phyloP scores from a whole-genome alignment of 768 basidiomycete genomes.

The Podaxis pistillaris region DNA sequence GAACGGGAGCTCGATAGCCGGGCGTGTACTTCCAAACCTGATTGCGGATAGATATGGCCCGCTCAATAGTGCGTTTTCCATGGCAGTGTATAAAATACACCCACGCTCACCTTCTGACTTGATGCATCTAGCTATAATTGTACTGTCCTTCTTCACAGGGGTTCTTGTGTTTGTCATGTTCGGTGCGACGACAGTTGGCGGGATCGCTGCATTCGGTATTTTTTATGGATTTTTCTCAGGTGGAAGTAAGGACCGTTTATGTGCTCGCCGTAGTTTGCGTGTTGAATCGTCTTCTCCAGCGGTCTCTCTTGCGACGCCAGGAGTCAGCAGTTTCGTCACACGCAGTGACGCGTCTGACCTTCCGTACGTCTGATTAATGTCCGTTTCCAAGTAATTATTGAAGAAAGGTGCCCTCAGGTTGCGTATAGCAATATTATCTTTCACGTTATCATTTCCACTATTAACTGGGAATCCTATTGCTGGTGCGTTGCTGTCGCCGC shows the following conservation, averaged over 20 bases:
- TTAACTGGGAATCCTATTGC: constrained; percentile 52
- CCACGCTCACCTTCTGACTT: background rate
- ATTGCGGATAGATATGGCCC: constrained; percentile 49
- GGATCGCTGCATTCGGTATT: constrained; percentile 43
- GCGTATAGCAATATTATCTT: constrained; percentile 46
- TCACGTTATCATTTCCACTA: constrained; percentile 41
- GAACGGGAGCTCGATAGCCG: constrained; percentile 54
- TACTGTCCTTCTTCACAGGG: constrained; percentile 37
- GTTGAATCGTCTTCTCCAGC: constrained; percentile 25
- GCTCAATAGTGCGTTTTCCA: constrained; percentile 39
- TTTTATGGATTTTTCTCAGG: constrained; percentile 59
- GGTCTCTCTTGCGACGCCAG: constrained; percentile 38
- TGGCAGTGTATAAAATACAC: background rate
- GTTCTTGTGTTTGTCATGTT: constrained; percentile 51
- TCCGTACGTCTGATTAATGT: constrained; percentile 30
- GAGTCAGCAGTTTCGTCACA: constrained; percentile 37
- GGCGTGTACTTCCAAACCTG: constrained; percentile 57
- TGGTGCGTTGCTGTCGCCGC: constrained; percentile 44
- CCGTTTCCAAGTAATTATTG: background rate
- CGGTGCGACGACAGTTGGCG: constrained; percentile 39
- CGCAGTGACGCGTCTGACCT: constrained; percentile 42
- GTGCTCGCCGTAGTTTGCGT: background rate
- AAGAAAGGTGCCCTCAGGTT: constrained; percentile 16
- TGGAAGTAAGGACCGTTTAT: constrained; percentile 35
- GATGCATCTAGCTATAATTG: constrained; percentile 39